Evolutionary conservation across 2,329 filamentous ascomycete genomes (phyloP).

Genomic region (Boeremia lycopersici): DNA sequence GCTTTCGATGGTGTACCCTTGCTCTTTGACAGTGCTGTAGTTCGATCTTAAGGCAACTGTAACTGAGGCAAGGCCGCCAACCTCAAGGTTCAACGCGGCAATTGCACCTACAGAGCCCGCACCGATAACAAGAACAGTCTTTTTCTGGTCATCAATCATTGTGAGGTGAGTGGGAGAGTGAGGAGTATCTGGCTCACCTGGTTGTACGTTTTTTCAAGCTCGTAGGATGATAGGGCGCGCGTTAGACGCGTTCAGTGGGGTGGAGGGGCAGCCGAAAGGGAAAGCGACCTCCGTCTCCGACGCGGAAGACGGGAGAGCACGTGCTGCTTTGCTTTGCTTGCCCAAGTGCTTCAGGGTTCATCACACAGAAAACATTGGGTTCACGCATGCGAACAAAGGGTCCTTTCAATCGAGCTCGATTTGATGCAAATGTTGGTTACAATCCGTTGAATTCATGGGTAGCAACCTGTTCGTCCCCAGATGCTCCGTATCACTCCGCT

Average conservation of each 20-base stretch:
- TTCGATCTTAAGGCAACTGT: conserved; percentile 64
- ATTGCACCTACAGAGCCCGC: conserved; percentile 63
- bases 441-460: conserved; percentile 45
- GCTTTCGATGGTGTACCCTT: conserved; percentile 62
- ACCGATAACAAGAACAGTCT: conserved; percentile 59
- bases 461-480: conserved; percentile 42
- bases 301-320: not conserved
- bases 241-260: conserved; percentile 27
- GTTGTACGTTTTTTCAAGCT: not conserved
- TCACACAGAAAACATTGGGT: not conserved
- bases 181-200: conserved; percentile 4
- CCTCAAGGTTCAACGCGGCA: conserved; percentile 61
- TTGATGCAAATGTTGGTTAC: conserved; percentile 50
- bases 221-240: conserved; percentile 10
- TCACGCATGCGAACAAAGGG: not conserved
- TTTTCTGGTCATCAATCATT: conserved; percentile 33
- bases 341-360: not conserved
- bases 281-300: not conserved
- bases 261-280: conserved; percentile 29
- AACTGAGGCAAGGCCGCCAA: conserved; percentile 57
- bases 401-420: conserved; percentile 48
- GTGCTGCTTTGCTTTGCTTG: not conserved
- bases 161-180: not conserved
- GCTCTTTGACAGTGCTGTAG: conserved; percentile 53
- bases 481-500: conserved; percentile 36